A percentile compares a stretch with the other conserved stretches of the same genome.
These are phyloP conservation scores for Linnemannia elongata DNA, from an alignment of 192 early-diverging fungal species.

Conservation along the genomic window DNA sequence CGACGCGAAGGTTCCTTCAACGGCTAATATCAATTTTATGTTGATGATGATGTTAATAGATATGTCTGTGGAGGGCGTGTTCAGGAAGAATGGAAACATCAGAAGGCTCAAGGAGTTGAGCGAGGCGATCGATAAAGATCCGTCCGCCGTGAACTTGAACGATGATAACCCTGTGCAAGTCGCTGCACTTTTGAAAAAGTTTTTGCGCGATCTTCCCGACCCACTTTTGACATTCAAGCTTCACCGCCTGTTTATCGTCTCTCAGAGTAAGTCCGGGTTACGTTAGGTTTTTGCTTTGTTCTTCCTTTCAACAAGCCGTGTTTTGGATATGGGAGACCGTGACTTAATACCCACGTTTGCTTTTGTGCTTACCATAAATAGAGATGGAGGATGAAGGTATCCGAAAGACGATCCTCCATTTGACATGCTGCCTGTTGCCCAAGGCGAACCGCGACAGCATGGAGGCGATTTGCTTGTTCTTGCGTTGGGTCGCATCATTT, in stretches of 20 bases:
- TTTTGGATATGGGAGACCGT: neutral
- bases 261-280: slow-evolving; percentile 68
- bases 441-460: slow-evolving; percentile 92
- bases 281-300: neutral
- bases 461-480: slow-evolving; percentile 89
- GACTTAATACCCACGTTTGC: neutral
- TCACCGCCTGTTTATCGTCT: slow-evolving; percentile 84
- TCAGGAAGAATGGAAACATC: slow-evolving; percentile 99
- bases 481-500: slow-evolving; percentile 85
- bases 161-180: slow-evolving; percentile 90
- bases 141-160: slow-evolving; percentile 72
- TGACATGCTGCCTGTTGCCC: slow-evolving; percentile 87
- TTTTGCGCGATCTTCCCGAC: slow-evolving; percentile 95
- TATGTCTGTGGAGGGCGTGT: slow-evolving; percentile 93
- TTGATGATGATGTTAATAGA: slow-evolving; percentile 12
- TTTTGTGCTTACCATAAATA: slow-evolving; percentile 20
- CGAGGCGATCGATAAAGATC: slow-evolving; percentile 89
- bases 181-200: slow-evolving; percentile 96
- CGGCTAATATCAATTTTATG: neutral
- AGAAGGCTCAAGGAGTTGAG: slow-evolving; percentile 86
- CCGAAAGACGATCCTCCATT: slow-evolving; percentile 81
- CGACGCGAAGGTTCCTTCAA: too few relatives aligned
- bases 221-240: slow-evolving; percentile 93
- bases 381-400: slow-evolving; percentile 65
- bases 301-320: neutral